Conservation (phyloP, 2,329 filamentous ascomycete species). For the Monosporascus ibericus region DNA sequence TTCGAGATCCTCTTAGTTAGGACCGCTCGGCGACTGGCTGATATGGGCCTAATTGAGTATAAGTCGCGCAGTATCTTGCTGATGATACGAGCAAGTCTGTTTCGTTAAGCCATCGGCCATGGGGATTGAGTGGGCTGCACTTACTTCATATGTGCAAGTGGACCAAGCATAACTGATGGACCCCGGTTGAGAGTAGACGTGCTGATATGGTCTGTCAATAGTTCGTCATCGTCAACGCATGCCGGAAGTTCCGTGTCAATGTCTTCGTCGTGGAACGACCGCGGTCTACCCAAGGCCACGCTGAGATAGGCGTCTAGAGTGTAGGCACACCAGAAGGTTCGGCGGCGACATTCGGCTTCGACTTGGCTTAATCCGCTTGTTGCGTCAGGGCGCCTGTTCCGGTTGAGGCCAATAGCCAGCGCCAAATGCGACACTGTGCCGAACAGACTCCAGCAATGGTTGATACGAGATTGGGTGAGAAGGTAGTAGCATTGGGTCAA, state of each 20-base stretch:
- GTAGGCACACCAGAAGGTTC: conserved; percentile 60
- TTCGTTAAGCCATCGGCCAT: not conserved
- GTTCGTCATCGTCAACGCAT: conserved; percentile 1
- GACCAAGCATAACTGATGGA: conserved; percentile 27
- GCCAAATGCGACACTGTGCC: conserved; percentile 35
- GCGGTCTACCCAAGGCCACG: conserved; percentile 53
- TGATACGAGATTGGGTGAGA: conserved; percentile 37
- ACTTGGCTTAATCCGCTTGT: conserved; percentile 22
- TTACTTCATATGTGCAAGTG: conserved; percentile 31
- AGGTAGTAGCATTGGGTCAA: conserved; percentile 38
- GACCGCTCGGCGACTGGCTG: conserved; percentile 14
- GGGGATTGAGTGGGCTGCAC: not conserved
- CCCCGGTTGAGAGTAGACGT: conserved; percentile 2
- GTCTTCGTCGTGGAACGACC: conserved; percentile 58
- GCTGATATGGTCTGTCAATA: not conserved
- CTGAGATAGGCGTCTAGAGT: conserved; percentile 59
- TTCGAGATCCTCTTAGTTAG: conserved; percentile 24
- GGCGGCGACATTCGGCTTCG: conserved; percentile 32
- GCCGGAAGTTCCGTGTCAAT: conserved; percentile 56
- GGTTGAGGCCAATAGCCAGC: conserved; percentile 33
- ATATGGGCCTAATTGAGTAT: conserved; percentile 30
- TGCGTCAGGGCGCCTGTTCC: conserved; percentile 21
- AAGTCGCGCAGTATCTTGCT: conserved; percentile 28
- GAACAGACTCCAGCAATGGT: conserved; percentile 41
- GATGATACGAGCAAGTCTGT: conserved; percentile 21